phyloP scores from a whole-genome alignment of 768 basidiomycete genomes.

The Phylloporus sp. region DNA sequence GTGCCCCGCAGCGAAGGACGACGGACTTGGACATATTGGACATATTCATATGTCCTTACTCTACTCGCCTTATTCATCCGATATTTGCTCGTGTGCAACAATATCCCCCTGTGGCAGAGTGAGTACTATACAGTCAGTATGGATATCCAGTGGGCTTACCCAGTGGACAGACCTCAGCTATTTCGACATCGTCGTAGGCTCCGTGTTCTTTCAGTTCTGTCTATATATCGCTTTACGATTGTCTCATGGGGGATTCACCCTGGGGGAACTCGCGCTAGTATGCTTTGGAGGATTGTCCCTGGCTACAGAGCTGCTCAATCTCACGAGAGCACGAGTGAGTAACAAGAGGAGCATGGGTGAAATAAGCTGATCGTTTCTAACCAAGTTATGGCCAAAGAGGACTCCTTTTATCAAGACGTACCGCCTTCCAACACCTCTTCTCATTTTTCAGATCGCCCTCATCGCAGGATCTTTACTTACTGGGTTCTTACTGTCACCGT shows the following conservation, averaged over 20 bases:
- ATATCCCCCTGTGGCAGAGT: constrained; percentile 70
- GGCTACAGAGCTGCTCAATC: constrained; percentile 79
- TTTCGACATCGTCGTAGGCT: constrained; percentile 68
- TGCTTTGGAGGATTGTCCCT: constrained; percentile 85
- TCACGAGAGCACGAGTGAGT: constrained; percentile 79
- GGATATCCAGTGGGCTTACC: not conserved
- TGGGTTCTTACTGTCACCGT: constrained; percentile 92
- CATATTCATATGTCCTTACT: constrained; percentile 58
- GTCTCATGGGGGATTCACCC: constrained; percentile 91
- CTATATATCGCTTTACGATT: constrained; percentile 86
- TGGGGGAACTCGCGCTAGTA: constrained; percentile 89
- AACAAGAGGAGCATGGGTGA: not conserved
- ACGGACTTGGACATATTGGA: constrained; percentile 58
- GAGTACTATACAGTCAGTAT: constrained; percentile 24
- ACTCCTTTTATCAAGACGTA: constrained; percentile 88
- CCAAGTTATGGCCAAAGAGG: constrained; percentile 72
- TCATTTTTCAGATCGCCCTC: constrained; percentile 88
- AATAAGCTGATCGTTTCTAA: constrained; percentile 2
- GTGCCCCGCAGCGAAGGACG: constrained; percentile 71
- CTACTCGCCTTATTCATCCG: constrained; percentile 48
- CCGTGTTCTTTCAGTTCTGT: constrained; percentile 87
- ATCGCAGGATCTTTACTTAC: constrained; percentile 88
- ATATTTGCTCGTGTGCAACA: constrained; percentile 38
- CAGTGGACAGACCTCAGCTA: constrained; percentile 61
- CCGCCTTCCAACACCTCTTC: constrained; percentile 86